Conservation (phyloP, 2,329 filamentous ascomycete genomes). For the Gnomoniopsis smithogilvyi region DNA sequence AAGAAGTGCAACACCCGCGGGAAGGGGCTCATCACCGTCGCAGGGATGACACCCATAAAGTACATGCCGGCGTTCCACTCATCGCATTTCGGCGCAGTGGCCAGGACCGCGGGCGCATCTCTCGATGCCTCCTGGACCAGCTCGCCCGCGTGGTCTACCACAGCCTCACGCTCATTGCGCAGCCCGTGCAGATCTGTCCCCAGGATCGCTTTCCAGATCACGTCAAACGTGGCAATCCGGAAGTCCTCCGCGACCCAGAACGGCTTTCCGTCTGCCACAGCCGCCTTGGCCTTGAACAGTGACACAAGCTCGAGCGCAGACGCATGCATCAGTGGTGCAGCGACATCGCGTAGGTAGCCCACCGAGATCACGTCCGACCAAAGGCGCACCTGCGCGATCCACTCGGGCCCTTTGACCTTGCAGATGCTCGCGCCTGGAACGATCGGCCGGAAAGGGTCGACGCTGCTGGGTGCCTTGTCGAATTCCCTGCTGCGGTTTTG, state of each 20-base stretch:
- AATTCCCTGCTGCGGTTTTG: constrained; percentile 21
- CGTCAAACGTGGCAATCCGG: constrained; percentile 14
- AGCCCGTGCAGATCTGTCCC: constrained; percentile 8
- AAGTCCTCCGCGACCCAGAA: constrained; percentile 17
- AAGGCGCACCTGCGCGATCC: constrained; percentile 11
- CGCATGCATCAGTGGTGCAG: constrained; percentile 9
- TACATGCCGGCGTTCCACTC: constrained; percentile 11
- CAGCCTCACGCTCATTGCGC: constrained; percentile 22
- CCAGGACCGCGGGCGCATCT: not conserved
- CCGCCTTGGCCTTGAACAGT: constrained; percentile 20
- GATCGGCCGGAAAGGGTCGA: constrained; percentile 11
- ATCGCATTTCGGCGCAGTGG: constrained; percentile 4
- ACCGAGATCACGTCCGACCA: constrained; percentile 13
- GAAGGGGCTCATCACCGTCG: constrained; percentile 10
- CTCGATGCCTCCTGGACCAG: constrained; percentile 19
- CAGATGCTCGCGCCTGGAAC: constrained; percentile 11
- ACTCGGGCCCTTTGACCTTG: constrained; percentile 12
- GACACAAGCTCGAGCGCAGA: constrained; percentile 21
- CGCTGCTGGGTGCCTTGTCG: constrained; percentile 7
- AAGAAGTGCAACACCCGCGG: constrained; percentile 3
- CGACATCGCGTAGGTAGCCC: constrained; percentile 11
- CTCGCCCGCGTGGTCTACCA: constrained; percentile 26
- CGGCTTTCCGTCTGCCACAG: constrained; percentile 15
- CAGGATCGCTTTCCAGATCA: constrained; percentile 14
- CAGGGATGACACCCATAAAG: constrained; percentile 4